Base-by-base conservation (phyloP, 352 stramenopile species). In the Nothophytophthora sp. region DNA sequence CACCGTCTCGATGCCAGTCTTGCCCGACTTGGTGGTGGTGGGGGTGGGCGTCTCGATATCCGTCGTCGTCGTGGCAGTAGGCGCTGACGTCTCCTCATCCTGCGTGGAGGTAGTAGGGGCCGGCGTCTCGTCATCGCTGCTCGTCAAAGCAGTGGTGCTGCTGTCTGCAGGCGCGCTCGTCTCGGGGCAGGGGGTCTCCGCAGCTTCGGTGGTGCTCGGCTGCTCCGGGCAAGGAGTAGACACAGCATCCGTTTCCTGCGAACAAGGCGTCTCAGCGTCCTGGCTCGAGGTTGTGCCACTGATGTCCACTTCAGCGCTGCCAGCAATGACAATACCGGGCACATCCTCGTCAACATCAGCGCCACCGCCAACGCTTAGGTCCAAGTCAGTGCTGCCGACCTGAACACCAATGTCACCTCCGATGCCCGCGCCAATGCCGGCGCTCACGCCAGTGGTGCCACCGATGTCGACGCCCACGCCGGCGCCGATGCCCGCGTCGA, bases 141-240 rank as follows among this genome's bases (percentile, higher is more conserved):
- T 24, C n/a, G 22, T 35, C 36, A 53, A 28, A 19, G 50, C 51
- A n/a, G 24, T 41, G 2, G 27, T 54, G 51, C 48, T 60, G 46
- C 50, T 50, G 30, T 32, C 38, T 39, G 9, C 42, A 2, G 39
- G 39, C n/a, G 40, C 33, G 40, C 40, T 27, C 19, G 11, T 35
- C 27, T 36, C 39, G 13, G 33, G 50, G 50, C 49, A 56, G 22
- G 49, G 49, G 16, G 39, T 55, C 22, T 38, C 28, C 6, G 36
- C 48, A 16, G 35, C 38, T 20, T 55, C 39, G 13, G 38, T 50
- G 23, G 37, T 30, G 30, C 29, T 30, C 1, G 49, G n/a, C n/a
- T n/a, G n/a, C n/a, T n/a, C n/a, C n/a, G n/a, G n/a, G n/a, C n/a
- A n/a, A n/a, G n/a, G n/a, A n/a, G n/a, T n/a, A n/a, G n/a, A n/a